phyloP scores from a whole-genome alignment of 331 rosid genomes.

The Pyracantha coccinea region DNA sequence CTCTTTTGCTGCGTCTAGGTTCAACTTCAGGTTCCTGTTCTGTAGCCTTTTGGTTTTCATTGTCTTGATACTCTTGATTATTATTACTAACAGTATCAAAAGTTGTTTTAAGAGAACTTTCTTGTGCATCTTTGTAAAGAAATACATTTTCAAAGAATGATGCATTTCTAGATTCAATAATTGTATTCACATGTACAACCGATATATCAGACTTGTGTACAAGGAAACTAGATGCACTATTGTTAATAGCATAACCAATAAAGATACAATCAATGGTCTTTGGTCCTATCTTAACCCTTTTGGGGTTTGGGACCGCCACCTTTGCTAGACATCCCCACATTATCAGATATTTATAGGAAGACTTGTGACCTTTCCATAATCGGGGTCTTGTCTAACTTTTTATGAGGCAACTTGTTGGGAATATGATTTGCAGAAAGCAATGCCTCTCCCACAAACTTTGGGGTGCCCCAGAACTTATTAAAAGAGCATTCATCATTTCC shows the following conservation, averaged over 20 bases:
- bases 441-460: background rate
- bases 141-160: background rate
- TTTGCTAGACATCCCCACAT: background rate
- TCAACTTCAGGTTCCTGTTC: background rate
- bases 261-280: background rate
- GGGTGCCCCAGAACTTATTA: background rate
- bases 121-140: background rate
- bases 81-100: background rate
- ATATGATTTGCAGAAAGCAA: background rate
- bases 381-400: background rate
- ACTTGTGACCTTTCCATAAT: background rate
- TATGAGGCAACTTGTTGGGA: too few species aligned
- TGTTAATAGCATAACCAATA: background rate
- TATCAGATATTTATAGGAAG: background rate
- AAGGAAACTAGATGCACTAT: background rate
- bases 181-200: background rate
- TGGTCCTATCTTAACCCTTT: background rate
- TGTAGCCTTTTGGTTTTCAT: too few species aligned
- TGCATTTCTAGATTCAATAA: background rate
- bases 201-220: background rate
- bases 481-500: background rate
- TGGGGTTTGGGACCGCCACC: background rate
- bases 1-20: background rate
- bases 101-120: background rate
- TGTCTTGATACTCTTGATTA: too few species aligned